Evolutionary conservation across 106 monocot species (phyloP).

Genomic region (Platanthera zijinensis): DNA sequence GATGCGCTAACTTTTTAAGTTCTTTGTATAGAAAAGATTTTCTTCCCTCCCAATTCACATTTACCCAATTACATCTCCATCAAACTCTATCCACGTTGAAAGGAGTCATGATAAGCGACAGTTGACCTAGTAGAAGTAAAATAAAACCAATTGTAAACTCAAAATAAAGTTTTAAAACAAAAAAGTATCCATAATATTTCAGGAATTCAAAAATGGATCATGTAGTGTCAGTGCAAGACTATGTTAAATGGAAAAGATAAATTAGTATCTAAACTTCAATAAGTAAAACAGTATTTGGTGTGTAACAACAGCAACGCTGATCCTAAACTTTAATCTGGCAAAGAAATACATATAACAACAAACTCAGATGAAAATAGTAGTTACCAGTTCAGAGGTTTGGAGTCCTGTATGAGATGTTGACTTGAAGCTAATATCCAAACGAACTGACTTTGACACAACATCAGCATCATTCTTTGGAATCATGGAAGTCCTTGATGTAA

Average conservation of each 20-base stretch:
- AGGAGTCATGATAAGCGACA: too few relatives aligned
- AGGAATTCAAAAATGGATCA: background rate
- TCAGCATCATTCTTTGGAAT: constrained; percentile 18
- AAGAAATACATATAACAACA: background rate
- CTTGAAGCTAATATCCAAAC: constrained; percentile 96
- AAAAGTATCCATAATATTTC: background rate
- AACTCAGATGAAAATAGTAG: background rate
- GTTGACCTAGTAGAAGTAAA: background rate
- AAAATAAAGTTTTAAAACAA: background rate
- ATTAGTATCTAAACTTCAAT: background rate
- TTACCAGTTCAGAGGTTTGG: constrained; percentile 90
- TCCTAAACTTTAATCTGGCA: background rate
- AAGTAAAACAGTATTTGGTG: background rate
- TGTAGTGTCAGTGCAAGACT: background rate
- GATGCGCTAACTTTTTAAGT: background rate
- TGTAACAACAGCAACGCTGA: background rate
- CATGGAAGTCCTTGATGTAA: constrained; percentile 16
- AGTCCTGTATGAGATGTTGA: constrained; percentile 96
- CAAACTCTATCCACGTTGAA: too few relatives aligned
- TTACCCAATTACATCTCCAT: too few relatives aligned
- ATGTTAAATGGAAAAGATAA: background rate
- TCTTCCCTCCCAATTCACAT: too few relatives aligned
- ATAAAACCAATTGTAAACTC: background rate
- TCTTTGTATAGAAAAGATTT: too few relatives aligned
- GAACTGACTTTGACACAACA: constrained; percentile 42